Base-by-base conservation (phyloP, 805 yeast species). In the Monosporozyma servazzii region DNA sequence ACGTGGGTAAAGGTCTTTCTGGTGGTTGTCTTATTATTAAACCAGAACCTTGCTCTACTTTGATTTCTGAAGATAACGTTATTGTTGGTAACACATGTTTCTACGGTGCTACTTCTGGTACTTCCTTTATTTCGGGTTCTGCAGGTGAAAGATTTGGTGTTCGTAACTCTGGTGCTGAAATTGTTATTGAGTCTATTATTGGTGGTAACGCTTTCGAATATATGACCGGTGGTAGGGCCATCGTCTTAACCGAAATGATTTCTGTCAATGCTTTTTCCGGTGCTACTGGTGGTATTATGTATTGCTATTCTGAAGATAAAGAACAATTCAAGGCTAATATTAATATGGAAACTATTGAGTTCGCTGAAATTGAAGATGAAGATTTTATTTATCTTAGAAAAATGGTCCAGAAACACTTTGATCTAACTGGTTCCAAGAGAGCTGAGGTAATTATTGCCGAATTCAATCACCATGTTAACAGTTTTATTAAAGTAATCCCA, bases 151-250 rank as follows among this genome's bases (percentile, higher is more conserved):
- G 99, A 71, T 91, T 91, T 69, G 96, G 95, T 18, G 99, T 91
- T 53, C 86, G 99, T 76, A 91, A 91, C 79, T 93, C 98, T 30
- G 99, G 99, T 71, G 98, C 98, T 43, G 85, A 85, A 51, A 93
- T 96, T 57, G 97, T 93, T 55, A 89, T 88, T 58, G 99, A 91
- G 72, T 96, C 96, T 65, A 66, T 72, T 53, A 84, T 87, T 57
- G 99, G 99, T 75, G 96, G 91, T 70, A 97, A 91, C 69, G 99
- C 99, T 49, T 91, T 97, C 74, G 99, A 91, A 73, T 91, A 91
- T 74, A 91, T 91, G 99, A 90, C 98, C 60, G 98, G 99, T 69
- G 99, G 99, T 68, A 82, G 98, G 63, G 96, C 93, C 55, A 88
- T 91, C 65, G 89, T 91, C 47, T 78, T 91, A 59, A 96, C 97